Conservation (phyloP, 176 grass and related monocot genomes). For the Zoysia pacifica region DNA sequence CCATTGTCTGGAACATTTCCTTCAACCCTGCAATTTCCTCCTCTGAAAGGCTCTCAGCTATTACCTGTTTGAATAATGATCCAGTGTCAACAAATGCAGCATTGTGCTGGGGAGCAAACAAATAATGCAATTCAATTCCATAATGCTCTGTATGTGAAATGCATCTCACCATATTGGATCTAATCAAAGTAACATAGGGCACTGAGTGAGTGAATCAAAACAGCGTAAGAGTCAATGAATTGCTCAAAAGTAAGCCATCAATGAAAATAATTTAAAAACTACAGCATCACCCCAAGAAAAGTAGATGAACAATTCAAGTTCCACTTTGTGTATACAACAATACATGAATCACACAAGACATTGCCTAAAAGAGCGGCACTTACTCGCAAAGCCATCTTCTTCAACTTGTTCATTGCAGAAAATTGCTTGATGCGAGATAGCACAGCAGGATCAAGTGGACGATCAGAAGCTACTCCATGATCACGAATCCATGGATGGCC, state of each 20-base stretch:
- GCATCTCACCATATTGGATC: no score
- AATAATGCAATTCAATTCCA: neutral
- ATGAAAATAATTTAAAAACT: neutral
- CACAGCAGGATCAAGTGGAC: conserved; percentile 88
- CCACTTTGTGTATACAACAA: neutral
- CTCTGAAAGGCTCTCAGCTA: conserved; percentile 98
- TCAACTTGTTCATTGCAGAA: conserved; percentile 98
- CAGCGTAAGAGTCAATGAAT: no score
- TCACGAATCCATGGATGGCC: conserved; percentile 97
- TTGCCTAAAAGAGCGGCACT: conserved; percentile 23
- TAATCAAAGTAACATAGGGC: no score
- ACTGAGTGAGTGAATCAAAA: no score
- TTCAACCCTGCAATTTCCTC: conserved; percentile 99
- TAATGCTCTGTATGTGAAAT: neutral
- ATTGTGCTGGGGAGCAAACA: neutral
- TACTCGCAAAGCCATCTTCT: conserved; percentile 98
- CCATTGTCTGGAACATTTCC: conserved; percentile 98
- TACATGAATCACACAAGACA: neutral
- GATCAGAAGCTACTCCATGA: conserved; percentile 95
- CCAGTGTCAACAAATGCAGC: conserved; percentile 20
- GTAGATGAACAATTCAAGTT: neutral
- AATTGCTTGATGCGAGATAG: conserved; percentile 98
- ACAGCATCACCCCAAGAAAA: conserved; percentile 5
- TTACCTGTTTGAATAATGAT: conserved; percentile 62
- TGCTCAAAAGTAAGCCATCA: neutral